These are phyloP conservation scores for Eucalyptus globulus DNA, from an alignment of 345 rosid species.

Conservation along the genomic window DNA sequence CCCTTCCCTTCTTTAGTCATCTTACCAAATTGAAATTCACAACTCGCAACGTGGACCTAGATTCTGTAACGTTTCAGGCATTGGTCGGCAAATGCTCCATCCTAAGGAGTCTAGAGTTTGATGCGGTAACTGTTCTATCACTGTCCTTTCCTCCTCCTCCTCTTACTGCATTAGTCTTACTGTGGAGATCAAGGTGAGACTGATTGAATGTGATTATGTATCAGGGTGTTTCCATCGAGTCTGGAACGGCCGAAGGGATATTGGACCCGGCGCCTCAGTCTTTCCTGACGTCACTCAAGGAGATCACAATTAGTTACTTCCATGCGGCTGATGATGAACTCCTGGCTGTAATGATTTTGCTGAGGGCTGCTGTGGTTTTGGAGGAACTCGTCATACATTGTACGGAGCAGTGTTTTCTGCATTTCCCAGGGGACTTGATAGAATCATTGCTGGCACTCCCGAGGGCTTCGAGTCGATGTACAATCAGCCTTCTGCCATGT, in stretches of 20 bases:
- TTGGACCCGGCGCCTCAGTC: neutral
- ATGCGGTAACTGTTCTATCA: neutral
- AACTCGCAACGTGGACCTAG: neutral
- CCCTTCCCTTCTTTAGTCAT: neutral
- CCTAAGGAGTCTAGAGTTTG: neutral
- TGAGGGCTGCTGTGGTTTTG: neutral
- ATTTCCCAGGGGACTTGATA: neutral
- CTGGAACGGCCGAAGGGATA: neutral
- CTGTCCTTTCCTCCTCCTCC: neutral
- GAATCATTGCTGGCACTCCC: neutral
- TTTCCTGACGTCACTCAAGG: neutral
- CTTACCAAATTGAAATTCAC: neutral
- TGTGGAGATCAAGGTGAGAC: neutral
- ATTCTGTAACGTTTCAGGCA: neutral
- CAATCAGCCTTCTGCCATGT: neutral
- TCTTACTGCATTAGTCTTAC: neutral
- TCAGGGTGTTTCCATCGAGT: neutral
- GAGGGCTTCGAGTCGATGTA: neutral
- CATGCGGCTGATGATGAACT: neutral
- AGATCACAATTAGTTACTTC: neutral
- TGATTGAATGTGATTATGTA: neutral
- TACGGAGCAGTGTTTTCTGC: neutral
- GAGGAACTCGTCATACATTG: neutral
- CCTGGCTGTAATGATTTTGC: neutral
- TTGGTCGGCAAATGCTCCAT: neutral